Base-by-base conservation (phyloP, 805 yeast species). In the Nakazawaea ishiwadae region DNA sequence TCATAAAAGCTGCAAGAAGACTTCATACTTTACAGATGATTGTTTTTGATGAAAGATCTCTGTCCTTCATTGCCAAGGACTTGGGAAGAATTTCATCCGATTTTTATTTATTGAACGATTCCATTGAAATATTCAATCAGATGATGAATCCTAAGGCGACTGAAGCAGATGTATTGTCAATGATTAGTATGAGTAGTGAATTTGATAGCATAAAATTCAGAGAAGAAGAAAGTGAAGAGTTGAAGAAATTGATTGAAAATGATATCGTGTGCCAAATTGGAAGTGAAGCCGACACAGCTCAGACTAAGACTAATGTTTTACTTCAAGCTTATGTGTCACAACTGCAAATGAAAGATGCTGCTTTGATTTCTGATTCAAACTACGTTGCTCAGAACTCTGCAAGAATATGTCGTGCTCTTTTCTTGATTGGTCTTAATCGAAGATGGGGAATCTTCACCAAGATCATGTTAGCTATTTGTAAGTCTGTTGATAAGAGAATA, bases 301-400 rank as follows among this genome's bases (percentile, higher is more conserved):
- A 78, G 46, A 93, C 91, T 14, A 93, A 93, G 57, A 84, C 96
- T 0, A 90, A 91, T 51, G 75, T 89, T 34, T 69, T 95, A 33
- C 63, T 93, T 15, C 99, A 93, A 59, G 81, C 97, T 0, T 95
- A 73, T 58, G 84, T 93, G 23, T 88, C 97, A 0, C 79, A 81
- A 44, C 79, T 88, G 1, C 52, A 59, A 9, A 75, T 90, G 28
- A 77, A 73, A 44, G 96, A 88, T 44, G 79, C 96, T 3, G 84
- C 99, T 0, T 66, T 93, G 44, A 68, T 77, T 2, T 87, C 97
- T 0, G 99, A 93, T 60, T 72, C 86, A 37, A 84, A 87, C 48
- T 93, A 93, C 58, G 95, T 93, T 43, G 97, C 98, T 1, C 99
- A 93, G 54, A 93, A 93, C 54, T 76, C 97, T 3, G 88, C 91